Base-by-base conservation (phyloP, 225 moss, liverwort and hornwort species). In the Marchantia paleacea region DNA sequence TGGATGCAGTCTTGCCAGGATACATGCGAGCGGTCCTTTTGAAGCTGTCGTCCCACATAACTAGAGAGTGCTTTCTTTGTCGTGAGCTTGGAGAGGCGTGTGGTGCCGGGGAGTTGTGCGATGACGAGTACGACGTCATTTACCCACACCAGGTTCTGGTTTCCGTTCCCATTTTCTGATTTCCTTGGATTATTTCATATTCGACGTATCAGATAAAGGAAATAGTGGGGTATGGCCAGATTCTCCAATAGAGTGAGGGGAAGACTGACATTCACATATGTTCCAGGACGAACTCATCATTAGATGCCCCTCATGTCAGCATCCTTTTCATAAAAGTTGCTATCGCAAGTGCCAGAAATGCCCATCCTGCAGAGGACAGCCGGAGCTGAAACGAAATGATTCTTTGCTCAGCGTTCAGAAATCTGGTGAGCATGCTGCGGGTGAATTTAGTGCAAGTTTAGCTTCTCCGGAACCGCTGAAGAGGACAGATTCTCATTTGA, bases 51-150 rank as follows among this genome's bases (percentile, higher is more conserved):
- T 68, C 83, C 49, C 97, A 97, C 80, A 83, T 97, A 76, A 92
- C 90, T 81, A 90, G 91, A 64, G 95, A 97, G 80, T 97, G 95
- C 76, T 89, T 90, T 58, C 75, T 89, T 78, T 97, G 97, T 85
- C 90, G 83, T 68, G 91, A 95, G 68, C 82, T 92, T 64, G 95
- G 97, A 29, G 89, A 93, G 80, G 58, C 78, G 22, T 97, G 97
- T 82, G 88, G 87, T 82, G 93, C 93, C 52, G 87, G 78, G 61
- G 89, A 90, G 24, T 86, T 87, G 29, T 97, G 97, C 79, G 85
- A 85, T 79, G 93, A 95, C 84, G 89, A 90, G 39, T 85, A 86
- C 77, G 93, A 97, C 78, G 84, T 91, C 19, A 92, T 97, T 68
- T 97, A 86, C 80, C 95, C 97, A 62, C 93, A 92, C 82, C 93